These are phyloP conservation scores for Sporisorium exsertum DNA, from an alignment of 1,284 basidiomycete genomes.

Conservation along the genomic window DNA sequence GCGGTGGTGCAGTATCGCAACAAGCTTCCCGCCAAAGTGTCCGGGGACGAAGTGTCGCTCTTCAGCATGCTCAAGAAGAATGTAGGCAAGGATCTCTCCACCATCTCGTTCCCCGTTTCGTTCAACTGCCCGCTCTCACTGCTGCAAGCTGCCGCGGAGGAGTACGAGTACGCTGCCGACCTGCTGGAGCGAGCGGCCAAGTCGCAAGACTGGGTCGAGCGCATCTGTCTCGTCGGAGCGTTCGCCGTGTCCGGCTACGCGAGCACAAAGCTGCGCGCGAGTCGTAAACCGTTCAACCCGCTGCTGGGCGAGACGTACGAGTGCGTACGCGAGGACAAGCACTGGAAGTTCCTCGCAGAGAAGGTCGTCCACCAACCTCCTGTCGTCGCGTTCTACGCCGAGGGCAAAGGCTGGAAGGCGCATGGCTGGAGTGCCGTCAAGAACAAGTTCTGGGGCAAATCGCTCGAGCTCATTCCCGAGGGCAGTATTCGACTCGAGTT, in stretches of 20 bases:
- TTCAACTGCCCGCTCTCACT: slow-evolving; percentile 69
- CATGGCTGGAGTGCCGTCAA: slow-evolving; percentile 64
- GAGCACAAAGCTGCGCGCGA: slow-evolving; percentile 64
- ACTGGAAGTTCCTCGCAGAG: slow-evolving; percentile 64
- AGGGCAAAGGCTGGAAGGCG: slow-evolving; percentile 65
- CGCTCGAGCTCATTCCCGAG: slow-evolving; percentile 67
- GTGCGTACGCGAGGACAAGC: slow-evolving; percentile 65
- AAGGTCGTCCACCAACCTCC: slow-evolving; percentile 69
- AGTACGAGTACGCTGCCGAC: slow-evolving; percentile 67
- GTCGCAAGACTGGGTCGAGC: slow-evolving; percentile 59
- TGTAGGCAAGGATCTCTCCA: slow-evolving; percentile 73
- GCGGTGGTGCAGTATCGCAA: slow-evolving; percentile 62
- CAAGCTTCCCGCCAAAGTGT: slow-evolving; percentile 74
- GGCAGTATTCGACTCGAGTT: slow-evolving; percentile 59
- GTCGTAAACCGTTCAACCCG: slow-evolving; percentile 69
- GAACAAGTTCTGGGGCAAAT: slow-evolving; percentile 70
- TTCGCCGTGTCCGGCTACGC: slow-evolving; percentile 67
- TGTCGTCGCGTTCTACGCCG: slow-evolving; percentile 63
- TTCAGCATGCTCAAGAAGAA: slow-evolving; percentile 90
- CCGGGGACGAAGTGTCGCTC: slow-evolving; percentile 85
- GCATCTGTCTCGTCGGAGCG: slow-evolving; percentile 62
- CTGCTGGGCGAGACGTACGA: slow-evolving; percentile 68
- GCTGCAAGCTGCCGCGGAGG: slow-evolving; percentile 66
- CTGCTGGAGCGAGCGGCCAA: slow-evolving; percentile 65
- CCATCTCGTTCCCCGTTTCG: slow-evolving; percentile 69